These are phyloP conservation scores for Malassezia brasiliensis DNA, from an alignment of 1,284 basidiomycete species.

Conservation along the genomic window DNA sequence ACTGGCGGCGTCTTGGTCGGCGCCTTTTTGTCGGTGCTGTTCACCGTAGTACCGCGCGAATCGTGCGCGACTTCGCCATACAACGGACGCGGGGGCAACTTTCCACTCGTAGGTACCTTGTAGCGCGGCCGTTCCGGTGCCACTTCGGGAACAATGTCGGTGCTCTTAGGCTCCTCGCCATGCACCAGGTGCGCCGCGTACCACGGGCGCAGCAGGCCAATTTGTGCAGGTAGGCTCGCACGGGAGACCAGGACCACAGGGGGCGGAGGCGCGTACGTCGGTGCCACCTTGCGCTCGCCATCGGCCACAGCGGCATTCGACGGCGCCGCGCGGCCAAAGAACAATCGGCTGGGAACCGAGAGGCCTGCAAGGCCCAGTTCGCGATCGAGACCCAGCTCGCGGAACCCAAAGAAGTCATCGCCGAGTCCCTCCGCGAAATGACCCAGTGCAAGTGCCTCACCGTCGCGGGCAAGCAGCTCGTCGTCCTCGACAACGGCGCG, in stretches of 20 bases:
- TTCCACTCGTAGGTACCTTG: slow-evolving; percentile 43
- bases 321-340: slow-evolving; percentile 57
- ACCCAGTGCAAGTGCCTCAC: slow-evolving; percentile 63
- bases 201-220: slow-evolving; percentile 71
- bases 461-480: slow-evolving; percentile 70
- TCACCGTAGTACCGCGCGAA: slow-evolving; percentile 24
- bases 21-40: neutral
- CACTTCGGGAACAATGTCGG: slow-evolving; percentile 24
- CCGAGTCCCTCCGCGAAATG: slow-evolving; percentile 78
- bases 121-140: slow-evolving; percentile 37
- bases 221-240: slow-evolving; percentile 62
- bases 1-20: neutral
- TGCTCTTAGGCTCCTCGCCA: neutral
- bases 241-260: slow-evolving; percentile 64
- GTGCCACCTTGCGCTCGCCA: neutral
- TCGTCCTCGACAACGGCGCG: slow-evolving; percentile 55
- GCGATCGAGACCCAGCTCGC: slow-evolving; percentile 74
- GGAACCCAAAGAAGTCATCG: slow-evolving; percentile 84
- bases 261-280: slow-evolving; percentile 65
- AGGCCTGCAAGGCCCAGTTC: slow-evolving; percentile 74
- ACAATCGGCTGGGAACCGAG: slow-evolving; percentile 66
- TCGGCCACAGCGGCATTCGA: neutral
- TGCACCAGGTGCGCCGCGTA: slow-evolving; percentile 48
- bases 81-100: slow-evolving; percentile 31
- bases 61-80: slow-evolving; percentile 22